Evolutionary conservation across 495 filamentous ascomycete species (phyloP), one percentile per base, ranked within the genome.

Genomic region (Peziza echinospora): DNA sequence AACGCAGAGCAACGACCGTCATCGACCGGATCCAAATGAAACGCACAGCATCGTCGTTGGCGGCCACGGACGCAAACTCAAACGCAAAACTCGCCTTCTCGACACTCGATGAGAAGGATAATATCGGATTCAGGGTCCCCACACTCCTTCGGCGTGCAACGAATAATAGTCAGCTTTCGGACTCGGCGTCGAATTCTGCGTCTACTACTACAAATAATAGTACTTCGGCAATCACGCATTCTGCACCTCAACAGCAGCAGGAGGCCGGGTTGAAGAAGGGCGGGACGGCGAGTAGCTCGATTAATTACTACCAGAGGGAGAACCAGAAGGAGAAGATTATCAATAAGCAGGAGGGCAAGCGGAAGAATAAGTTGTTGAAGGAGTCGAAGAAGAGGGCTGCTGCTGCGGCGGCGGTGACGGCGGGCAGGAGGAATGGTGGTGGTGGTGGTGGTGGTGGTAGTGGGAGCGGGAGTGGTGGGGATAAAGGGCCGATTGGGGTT

Each of bases 111-210:
- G 53, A 64, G 22, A 46, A 56, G 4, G 64, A 37, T 17, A 11
- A 11, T 13, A 17, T 66, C 5, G 62, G 63, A 1, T 85, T 86
- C 72, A 74, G 75, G 48, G 76, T 80, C 5, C 86, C 86, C 1
- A 70, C 73, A 6, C 67, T 93, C n/a, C 68, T 93, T 8, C 76
- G 84, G 19, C 73, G 79, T 13, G 76, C 80, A 1, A 87, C 81
- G 0, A 79, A 78, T 0, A 77, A 73, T 48, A 66, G 13, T 11
- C 30, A 64, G 3, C 53, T 76, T 56, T 63, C 64, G 8, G 60
- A 62, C 11, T 57, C 52, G 26, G 58, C 60, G 19, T 60, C 61
- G 26, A 59, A 60, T 42, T 61, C 59, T 13, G 49, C 45, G 19
- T 52, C 66, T 40, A 62, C 47, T 52, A 57, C 50, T 21, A 61